These are phyloP conservation scores for Boletus nobilissimus DNA, from an alignment of 1,284 basidiomycete species.

Conservation along the genomic window DNA sequence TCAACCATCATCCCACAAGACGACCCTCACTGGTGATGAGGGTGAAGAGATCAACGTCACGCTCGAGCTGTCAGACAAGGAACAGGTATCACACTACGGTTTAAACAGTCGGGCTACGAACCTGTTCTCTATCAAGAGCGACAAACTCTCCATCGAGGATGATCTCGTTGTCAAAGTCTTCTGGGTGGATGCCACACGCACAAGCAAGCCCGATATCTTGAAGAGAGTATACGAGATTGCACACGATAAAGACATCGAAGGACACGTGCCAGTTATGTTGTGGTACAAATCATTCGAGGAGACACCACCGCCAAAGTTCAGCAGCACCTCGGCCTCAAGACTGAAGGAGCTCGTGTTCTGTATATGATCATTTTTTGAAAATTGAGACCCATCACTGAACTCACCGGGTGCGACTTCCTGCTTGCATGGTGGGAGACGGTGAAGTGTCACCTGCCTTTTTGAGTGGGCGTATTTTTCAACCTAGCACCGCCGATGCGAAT, in stretches of 20 bases:
- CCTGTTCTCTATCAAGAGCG: conserved; percentile 8
- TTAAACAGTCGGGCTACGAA: conserved; percentile 28
- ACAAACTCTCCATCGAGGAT: background rate
- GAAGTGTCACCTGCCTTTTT: too few species aligned
- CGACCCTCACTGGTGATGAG: background rate
- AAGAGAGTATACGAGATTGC: conserved; percentile 25
- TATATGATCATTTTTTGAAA: conserved; percentile 26
- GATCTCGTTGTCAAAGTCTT: conserved; percentile 29
- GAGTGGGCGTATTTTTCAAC: conserved; percentile 46
- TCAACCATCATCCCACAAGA: background rate
- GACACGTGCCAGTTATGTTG: background rate
- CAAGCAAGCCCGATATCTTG: conserved; percentile 34
- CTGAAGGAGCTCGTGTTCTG: background rate
- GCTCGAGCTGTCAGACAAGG: background rate
- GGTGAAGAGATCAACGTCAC: background rate
- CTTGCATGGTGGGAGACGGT: conserved; percentile 14
- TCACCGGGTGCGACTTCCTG: conserved; percentile 17
- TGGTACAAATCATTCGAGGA: background rate
- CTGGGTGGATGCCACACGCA: conserved; percentile 32
- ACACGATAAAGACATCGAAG: background rate
- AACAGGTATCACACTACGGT: conserved; percentile 11
- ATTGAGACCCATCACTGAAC: conserved; percentile 20
- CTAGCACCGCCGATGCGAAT: conserved; percentile 46
- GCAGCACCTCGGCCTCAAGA: background rate
- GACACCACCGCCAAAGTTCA: background rate